phyloP scores from a whole-genome alignment of 805 yeast genomes.

The Candida cerambycidarum region DNA sequence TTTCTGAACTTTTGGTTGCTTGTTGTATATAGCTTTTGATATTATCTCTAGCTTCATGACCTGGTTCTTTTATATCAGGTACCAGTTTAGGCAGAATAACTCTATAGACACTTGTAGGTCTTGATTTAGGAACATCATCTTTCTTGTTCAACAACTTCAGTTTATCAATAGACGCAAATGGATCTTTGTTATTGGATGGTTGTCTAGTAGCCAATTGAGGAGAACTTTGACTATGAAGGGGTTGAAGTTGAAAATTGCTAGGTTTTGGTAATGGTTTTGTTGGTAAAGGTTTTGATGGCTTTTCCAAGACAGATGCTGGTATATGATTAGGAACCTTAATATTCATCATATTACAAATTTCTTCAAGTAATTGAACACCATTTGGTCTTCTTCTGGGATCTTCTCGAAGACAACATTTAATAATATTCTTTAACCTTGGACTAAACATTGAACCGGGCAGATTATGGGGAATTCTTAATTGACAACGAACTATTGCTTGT shows the following conservation, averaged over 20 bases:
- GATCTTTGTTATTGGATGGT: slow-evolving; percentile 25
- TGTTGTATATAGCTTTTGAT: slow-evolving; percentile 37
- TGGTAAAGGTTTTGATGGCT: slow-evolving; percentile 5
- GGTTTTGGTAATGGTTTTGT: slow-evolving; percentile 1
- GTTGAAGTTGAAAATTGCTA: not conserved
- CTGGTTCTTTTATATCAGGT: not conserved
- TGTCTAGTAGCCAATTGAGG: slow-evolving; percentile 9
- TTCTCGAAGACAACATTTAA: slow-evolving; percentile 57
- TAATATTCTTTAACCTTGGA: slow-evolving; percentile 60
- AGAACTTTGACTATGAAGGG: slow-evolving; percentile 9
- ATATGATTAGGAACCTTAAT: slow-evolving; percentile 41
- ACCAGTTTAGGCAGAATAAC: slow-evolving; percentile 10
- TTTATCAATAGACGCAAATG: slow-evolving; percentile 44
- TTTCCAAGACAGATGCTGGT: slow-evolving; percentile 35
- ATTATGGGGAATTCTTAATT: slow-evolving; percentile 48
- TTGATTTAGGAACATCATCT: not conserved
- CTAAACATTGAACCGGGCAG: slow-evolving; percentile 50
- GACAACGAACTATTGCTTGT: slow-evolving; percentile 58
- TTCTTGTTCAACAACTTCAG: slow-evolving; percentile 24
- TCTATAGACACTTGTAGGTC: slow-evolving; percentile 12
- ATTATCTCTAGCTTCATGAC: slow-evolving; percentile 18
- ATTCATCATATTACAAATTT: slow-evolving; percentile 61
- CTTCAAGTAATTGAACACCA: slow-evolving; percentile 67
- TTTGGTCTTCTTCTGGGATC: slow-evolving; percentile 75
- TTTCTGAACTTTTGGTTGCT: slow-evolving; percentile 26